Conservation (phyloP, 441 rosid genomes). For the Raphanus hybrid region DNA sequence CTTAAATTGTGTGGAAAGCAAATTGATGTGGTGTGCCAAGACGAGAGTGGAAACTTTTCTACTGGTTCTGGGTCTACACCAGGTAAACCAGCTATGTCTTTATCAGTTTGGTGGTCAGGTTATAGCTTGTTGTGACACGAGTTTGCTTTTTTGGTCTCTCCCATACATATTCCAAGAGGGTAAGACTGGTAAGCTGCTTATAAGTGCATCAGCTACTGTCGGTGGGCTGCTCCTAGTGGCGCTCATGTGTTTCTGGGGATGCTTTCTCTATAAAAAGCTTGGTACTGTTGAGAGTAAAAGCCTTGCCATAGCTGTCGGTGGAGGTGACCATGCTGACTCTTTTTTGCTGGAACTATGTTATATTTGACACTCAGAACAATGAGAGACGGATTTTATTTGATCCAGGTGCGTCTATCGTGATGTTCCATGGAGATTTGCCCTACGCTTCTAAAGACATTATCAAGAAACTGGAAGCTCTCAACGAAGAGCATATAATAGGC, state of each 20-base stretch:
- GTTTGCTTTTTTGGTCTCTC: constrained; percentile 15
- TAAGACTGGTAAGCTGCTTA: constrained; percentile 73
- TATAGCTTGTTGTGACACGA: constrained; percentile 22
- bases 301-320: constrained; percentile 85
- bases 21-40: constrained; percentile 57
- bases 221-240: constrained; percentile 96
- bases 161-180: constrained; percentile 52
- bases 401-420: constrained; percentile 89
- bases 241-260: constrained; percentile 98
- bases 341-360: not conserved
- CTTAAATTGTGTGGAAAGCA: constrained; percentile 83
- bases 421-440: constrained; percentile 97
- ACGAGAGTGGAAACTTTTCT: constrained; percentile 20
- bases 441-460: constrained; percentile 89
- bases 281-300: constrained; percentile 76
- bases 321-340: constrained; percentile 52
- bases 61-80: constrained; percentile 9
- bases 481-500: constrained; percentile 86
- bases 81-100: constrained; percentile 15
- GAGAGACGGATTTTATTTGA: not conserved
- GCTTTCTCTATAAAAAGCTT: constrained; percentile 91
- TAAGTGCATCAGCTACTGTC: constrained; percentile 88
- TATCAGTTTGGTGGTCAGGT: not conserved
- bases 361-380: not conserved
- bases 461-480: constrained; percentile 75